Base-by-base conservation (phyloP, 495 filamentous ascomycete genomes). In the Penicillium odoratum region DNA sequence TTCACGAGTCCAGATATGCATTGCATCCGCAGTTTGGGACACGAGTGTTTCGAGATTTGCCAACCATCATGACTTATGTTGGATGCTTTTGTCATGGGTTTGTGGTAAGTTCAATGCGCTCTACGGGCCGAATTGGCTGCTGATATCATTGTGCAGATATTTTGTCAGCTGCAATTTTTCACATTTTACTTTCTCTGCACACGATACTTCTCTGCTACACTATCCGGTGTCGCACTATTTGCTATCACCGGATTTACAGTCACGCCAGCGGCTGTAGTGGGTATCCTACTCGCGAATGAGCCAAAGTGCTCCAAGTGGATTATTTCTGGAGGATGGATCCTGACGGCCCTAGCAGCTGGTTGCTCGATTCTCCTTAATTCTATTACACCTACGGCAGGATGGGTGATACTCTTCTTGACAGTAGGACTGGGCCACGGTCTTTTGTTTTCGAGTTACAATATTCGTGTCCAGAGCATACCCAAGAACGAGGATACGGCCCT, bases 111-210 rank as follows among this genome's bases (percentile, higher is more conserved):
- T 15, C 13, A 31, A 4, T 30, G 15, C 43, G 16, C 21, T 38
- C 11, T 25, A 7, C 21, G 2, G 28, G 5, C 21, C 0, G 58
- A 66, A 55, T 50, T 31, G n/a, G 4, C 36, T 58, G 52, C 53
- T 62, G 13, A 28, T 49, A 40, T 3, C 36, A 4, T 11, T 2
- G 28, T 52, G 0, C 62, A 80, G 58, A 66, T 81, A 15, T 76
- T 76, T 43, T 57, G 63, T 45, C 74, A 78, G 0, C 61, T 92
- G 0, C 87, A 89, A 60, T 87, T 82, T 51, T 69, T 87, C 31
- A 79, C 87, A 0, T 74, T 92, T 25, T 91, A 86, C 68, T 86
- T 86, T 63, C 72, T 84, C 51, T 79, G 83, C 8, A 78, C 88
- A 29, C 82, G 83, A 53, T 80, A 74, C 48, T 75, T 79, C 48